These are phyloP conservation scores for Stenocarpella maydis DNA, from an alignment of 2,329 filamentous ascomycete genomes.

Conservation along the genomic window DNA sequence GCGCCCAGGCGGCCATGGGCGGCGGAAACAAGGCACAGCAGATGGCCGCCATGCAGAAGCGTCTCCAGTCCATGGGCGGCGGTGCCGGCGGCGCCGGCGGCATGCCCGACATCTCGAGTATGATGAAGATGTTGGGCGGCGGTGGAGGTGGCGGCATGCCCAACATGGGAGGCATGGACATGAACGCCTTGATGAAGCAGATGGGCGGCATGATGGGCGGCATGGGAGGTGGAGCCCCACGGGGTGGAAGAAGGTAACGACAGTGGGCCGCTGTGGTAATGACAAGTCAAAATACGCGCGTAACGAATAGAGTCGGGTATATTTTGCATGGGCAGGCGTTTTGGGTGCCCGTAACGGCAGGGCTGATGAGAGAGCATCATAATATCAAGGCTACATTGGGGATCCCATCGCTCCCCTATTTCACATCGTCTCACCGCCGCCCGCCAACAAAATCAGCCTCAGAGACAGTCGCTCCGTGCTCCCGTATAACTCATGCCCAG, in stretches of 20 bases:
- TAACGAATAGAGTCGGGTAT: not conserved
- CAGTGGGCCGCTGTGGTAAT: not conserved
- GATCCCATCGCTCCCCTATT: not conserved
- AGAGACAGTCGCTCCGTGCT: no score
- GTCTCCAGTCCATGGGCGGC: constrained; percentile 91
- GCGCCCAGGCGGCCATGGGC: constrained; percentile 88
- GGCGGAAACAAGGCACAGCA: constrained; percentile 93
- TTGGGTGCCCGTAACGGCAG: not conserved
- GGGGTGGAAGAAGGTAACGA: constrained; percentile 30
- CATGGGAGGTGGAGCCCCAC: constrained; percentile 30
- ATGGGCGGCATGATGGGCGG: constrained; percentile 39
- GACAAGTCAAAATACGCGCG: not conserved
- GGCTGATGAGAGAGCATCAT: constrained; percentile 2
- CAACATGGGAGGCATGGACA: constrained; percentile 63
- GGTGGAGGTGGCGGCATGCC: constrained; percentile 75
- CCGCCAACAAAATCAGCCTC: not conserved
- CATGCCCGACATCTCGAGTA: constrained; percentile 83
- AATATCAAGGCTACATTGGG: not conserved
- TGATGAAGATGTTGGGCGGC: constrained; percentile 92
- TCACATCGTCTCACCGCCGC: no score
- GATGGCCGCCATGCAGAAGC: constrained; percentile 96
- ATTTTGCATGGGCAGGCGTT: constrained; percentile 19
- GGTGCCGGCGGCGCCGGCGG: constrained; percentile 68
- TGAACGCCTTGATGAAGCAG: constrained; percentile 35
- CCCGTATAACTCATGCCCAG: no score